Evolutionary conservation across 2,329 filamentous ascomycete genomes (phyloP).

Genomic region (Epichloe scottii): DNA sequence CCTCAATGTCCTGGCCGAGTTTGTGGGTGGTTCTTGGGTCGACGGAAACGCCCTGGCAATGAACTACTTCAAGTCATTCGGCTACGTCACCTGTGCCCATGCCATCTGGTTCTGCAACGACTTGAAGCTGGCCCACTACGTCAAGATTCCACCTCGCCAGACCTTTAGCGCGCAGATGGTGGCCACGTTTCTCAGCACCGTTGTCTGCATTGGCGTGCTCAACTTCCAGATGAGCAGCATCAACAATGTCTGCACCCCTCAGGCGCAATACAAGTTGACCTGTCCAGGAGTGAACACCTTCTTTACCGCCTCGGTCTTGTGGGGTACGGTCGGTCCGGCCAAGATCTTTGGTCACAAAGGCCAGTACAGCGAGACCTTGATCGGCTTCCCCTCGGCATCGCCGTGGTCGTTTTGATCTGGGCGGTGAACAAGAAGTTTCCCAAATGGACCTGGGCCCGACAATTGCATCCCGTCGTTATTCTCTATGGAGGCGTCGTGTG

Average conservation of each 20-base stretch:
- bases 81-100: slow-evolving; percentile 36
- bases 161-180: slow-evolving; percentile 47
- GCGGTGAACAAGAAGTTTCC: slow-evolving; percentile 27
- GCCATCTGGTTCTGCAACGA: slow-evolving; percentile 38
- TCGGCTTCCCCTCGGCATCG: slow-evolving; percentile 37
- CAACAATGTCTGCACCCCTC: slow-evolving; percentile 32
- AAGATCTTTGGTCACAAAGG: slow-evolving; percentile 37
- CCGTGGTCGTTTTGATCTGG: slow-evolving; percentile 31
- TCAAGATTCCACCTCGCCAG: slow-evolving; percentile 48
- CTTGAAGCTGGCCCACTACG: slow-evolving; percentile 39
- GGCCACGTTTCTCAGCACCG: slow-evolving; percentile 40
- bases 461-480: slow-evolving; percentile 36
- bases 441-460: slow-evolving; percentile 26
- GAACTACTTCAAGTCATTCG: slow-evolving; percentile 43
- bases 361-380: slow-evolving; percentile 33
- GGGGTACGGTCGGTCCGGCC: slow-evolving; percentile 39
- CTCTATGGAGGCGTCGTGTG: slow-evolving; percentile 33
- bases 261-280: slow-evolving; percentile 35
- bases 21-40: slow-evolving; percentile 38
- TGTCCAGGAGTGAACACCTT: slow-evolving; percentile 42
- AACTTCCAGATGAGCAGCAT: slow-evolving; percentile 39
- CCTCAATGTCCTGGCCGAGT: slow-evolving; percentile 40
- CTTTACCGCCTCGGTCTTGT: slow-evolving; percentile 43
- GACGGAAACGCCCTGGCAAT: slow-evolving; percentile 38
- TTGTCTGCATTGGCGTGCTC: slow-evolving; percentile 36